phyloP scores from a whole-genome alignment of 768 basidiomycete genomes.

The Russula lepida region DNA sequence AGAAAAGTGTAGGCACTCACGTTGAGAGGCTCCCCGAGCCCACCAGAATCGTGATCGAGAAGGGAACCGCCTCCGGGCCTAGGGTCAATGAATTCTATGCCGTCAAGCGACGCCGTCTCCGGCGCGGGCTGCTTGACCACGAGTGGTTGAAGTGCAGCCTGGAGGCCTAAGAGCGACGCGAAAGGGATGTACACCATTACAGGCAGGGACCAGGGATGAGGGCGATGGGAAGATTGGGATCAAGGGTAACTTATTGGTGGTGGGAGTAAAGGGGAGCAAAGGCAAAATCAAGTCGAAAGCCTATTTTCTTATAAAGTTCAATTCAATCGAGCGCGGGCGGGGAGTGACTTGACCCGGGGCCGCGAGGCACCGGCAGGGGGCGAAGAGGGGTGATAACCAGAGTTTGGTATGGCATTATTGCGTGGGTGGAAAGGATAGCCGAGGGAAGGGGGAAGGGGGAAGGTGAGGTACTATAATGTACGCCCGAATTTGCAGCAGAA shows the following conservation, averaged over 20 bases:
- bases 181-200: constrained; percentile 13
- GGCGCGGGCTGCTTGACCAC: neutral
- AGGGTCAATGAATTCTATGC: neutral
- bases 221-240: neutral
- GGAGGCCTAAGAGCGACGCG: neutral
- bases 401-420: too few species aligned
- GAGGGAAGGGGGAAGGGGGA: too few species aligned
- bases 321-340: neutral
- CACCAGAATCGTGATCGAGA: neutral
- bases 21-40: constrained; percentile 20
- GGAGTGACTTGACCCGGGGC: too few species aligned
- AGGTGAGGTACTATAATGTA: too few species aligned
- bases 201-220: too few species aligned
- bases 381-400: too few species aligned
- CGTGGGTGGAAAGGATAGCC: too few species aligned
- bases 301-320: neutral
- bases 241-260: too few species aligned
- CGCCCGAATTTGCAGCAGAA: too few species aligned
- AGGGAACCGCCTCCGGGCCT: neutral
- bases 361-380: too few species aligned
- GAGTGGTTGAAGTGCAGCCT: neutral
- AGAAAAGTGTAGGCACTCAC: neutral
- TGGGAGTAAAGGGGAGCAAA: neutral
- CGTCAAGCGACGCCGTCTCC: neutral
- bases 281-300: neutral